Evolutionary conservation across 768 basidiomycete species (phyloP).

Genomic region (Thelephora ganbajun): DNA sequence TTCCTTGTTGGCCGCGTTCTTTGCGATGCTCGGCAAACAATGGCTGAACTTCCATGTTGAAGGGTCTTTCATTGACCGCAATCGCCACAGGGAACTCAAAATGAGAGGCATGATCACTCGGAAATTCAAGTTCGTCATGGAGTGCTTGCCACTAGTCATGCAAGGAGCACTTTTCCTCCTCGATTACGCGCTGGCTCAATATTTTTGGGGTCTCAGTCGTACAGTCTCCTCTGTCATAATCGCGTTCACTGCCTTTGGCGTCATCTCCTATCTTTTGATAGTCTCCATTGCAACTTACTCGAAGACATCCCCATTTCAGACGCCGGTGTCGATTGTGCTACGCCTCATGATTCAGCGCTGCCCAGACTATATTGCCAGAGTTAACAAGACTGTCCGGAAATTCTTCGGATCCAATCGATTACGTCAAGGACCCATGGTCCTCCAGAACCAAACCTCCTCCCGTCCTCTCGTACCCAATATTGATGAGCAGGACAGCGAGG

Average conservation of each 20-base stretch:
- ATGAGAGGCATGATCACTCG: conserved; percentile 7
- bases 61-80: conserved; percentile 8
- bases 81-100: conserved; percentile 6
- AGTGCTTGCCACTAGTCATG: conserved; percentile 6
- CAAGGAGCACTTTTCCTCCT: conserved; percentile 9
- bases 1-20: conserved; percentile 12
- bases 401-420: too few relatives aligned
- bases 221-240: conserved; percentile 5
- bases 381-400: too few relatives aligned
- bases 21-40: conserved; percentile 10
- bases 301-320: neutral
- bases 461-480: too few relatives aligned
- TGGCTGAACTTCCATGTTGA: conserved; percentile 6
- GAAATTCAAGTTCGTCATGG: conserved; percentile 7
- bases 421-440: too few relatives aligned
- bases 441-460: too few relatives aligned
- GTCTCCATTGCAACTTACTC: neutral
- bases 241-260: conserved; percentile 1
- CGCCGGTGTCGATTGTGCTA: too few relatives aligned
- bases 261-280: conserved; percentile 3
- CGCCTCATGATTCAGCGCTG: too few relatives aligned
- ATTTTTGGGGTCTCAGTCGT: conserved; percentile 4
- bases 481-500: too few relatives aligned
- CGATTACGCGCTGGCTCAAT: conserved; percentile 4
- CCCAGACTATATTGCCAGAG: too few relatives aligned